Evolutionary conservation across 768 basidiomycete genomes (phyloP), one percentile per base, ranked within the genome.

Genomic region (Leccinellum luteum): DNA sequence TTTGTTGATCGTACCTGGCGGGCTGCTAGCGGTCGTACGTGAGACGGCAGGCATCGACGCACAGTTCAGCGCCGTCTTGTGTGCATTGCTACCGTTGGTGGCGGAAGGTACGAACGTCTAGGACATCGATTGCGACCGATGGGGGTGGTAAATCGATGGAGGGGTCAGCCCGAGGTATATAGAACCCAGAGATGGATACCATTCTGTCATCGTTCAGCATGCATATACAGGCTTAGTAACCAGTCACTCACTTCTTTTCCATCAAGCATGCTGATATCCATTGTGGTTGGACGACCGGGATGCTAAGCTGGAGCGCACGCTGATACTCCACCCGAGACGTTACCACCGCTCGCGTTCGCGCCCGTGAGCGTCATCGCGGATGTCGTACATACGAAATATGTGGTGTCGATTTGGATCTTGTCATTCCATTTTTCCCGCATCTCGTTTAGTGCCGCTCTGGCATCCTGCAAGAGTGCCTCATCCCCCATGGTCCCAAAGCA

Each of bases 401-500:
- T 98, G 10, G 96, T 98, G 69, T 99, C 96, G 57, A 98, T 95
- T 75, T 95, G 92, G 41, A 99, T 94, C 66, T 85, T 89, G 62
- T 95, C 89, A 66, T 86, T 91, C 87, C 89, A 94, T 62, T 89
- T 89, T 0, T 92, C 96, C 43, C 81, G 82, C 90, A 98, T 97
- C 65, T 90, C 86, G 48, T 80, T 70, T 53, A 99, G 73, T 8
- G 93, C 92, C 55, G 84, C 70, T 71, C 92, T 92, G 31, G 89
- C 86, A 60, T 94, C 86, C 66, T 91, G 88, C 55, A 96, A 78
- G 56, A 95, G 68, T 4, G 84, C 80, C 0, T 76, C 71, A 62
- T 97, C 94, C 58, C 90, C 82, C 2, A 97, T 84, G 48, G 87
- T 94, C 2, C 94, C 97, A 64, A 98, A 98, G 76, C 94, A 95